Conservation (phyloP, 2,329 filamentous ascomycete species). For the Epichloe brachyelytri region DNA sequence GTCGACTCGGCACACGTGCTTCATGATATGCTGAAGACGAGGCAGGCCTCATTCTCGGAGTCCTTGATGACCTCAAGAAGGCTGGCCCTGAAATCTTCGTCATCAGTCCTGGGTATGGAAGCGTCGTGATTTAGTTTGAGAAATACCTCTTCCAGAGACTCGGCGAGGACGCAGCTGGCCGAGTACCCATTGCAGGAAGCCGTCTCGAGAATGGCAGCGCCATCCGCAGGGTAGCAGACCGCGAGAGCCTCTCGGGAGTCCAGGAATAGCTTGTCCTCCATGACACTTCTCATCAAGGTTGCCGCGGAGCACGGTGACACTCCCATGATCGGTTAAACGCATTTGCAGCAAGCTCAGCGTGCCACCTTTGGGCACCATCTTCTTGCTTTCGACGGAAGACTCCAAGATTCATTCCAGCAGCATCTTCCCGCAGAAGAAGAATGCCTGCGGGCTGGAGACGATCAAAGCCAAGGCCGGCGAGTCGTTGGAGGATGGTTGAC, state of each 20-base stretch:
- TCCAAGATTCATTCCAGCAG: conserved; percentile 5
- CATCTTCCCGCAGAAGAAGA: conserved; percentile 9
- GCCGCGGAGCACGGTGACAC: no score
- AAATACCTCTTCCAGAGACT: no score
- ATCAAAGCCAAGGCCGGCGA: conserved; percentile 7
- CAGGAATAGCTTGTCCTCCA: not conserved
- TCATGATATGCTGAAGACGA: no score
- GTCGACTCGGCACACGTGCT: no score
- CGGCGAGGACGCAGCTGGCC: no score
- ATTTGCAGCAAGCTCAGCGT: not conserved
- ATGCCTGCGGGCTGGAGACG: conserved; percentile 5
- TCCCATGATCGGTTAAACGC: no score
- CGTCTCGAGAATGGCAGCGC: not conserved
- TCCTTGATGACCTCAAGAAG: no score
- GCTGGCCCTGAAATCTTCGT: no score
- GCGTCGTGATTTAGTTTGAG: no score
- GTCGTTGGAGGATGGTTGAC: conserved; percentile 4
- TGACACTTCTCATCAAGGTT: no score
- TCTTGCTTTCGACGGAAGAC: conserved; percentile 5
- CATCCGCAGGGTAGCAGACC: not conserved
- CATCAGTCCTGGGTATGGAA: no score
- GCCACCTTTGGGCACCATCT: not conserved
- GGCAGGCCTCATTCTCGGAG: no score
- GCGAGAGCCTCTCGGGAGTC: not conserved
- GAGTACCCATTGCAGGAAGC: not conserved